Percentiles rank a stretch among this genome's conserved stretches.
phyloP scores from a whole-genome alignment of 805 yeast species.

The Hermanozyma aechmeae region DNA sequence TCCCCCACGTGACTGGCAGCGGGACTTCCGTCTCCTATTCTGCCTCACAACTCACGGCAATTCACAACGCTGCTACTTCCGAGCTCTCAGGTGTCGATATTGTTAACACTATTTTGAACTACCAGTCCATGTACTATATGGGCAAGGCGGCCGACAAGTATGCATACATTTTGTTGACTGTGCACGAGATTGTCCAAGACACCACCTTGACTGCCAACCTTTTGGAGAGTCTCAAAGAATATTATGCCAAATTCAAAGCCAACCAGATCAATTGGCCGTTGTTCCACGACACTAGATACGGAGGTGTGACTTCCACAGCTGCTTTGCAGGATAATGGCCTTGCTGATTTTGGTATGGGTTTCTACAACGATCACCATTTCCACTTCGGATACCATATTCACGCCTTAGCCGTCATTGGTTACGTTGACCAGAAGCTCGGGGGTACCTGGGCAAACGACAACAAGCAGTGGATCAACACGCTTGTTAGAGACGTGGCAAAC shows the following conservation, averaged over 20 bases:
- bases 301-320: conserved; percentile 49
- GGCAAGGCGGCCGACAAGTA: conserved; percentile 51
- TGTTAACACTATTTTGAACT: conserved; percentile 23
- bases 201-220: conserved; percentile 26
- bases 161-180: conserved; percentile 45
- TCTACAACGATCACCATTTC: conserved; percentile 82
- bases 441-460: conserved; percentile 42
- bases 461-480: conserved; percentile 48
- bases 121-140: conserved; percentile 39
- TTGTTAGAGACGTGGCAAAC: conserved; percentile 62
- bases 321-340: conserved; percentile 23
- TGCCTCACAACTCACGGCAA: conserved; percentile 30
- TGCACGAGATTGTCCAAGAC: conserved; percentile 39
- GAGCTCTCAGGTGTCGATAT: conserved; percentile 39
- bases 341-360: conserved; percentile 62
- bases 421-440: conserved; percentile 52
- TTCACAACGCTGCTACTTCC: conserved; percentile 36
- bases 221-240: conserved; percentile 28
- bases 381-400: conserved; percentile 80
- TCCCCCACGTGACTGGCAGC: conserved; percentile 34
- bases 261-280: conserved; percentile 42
- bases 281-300: conserved; percentile 45
- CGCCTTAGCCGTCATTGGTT: conserved; percentile 74
- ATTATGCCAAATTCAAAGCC: conserved; percentile 30
- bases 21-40: conserved; percentile 26